phyloP scores from a whole-genome alignment of 169 alveolate species.

The Plasmodium berghei region DNA sequence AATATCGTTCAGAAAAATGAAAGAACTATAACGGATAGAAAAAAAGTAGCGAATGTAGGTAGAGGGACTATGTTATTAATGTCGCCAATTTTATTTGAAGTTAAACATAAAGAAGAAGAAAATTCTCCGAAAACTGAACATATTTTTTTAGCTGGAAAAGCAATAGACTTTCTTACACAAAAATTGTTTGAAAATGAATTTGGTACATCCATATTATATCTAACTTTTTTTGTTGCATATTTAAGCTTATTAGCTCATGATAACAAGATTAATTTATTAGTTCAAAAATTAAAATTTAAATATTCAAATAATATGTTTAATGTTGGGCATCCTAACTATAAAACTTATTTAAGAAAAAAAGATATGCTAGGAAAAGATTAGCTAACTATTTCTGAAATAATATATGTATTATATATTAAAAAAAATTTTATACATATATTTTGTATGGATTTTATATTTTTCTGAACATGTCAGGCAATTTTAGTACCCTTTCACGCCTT shows the following conservation, averaged over 20 bases:
- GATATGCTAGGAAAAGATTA: background rate
- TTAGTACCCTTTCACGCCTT: no score
- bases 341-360: constrained; percentile 5
- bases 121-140: constrained; percentile 50
- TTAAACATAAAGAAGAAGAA: constrained; percentile 68
- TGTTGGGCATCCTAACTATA: constrained; percentile 70
- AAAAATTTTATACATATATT: no score
- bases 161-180: constrained; percentile 62
- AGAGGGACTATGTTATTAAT: constrained; percentile 40
- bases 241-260: constrained; percentile 64
- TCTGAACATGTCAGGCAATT: no score
- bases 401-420: background rate
- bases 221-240: constrained; percentile 68
- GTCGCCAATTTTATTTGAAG: constrained; percentile 61
- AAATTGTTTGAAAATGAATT: constrained; percentile 69
- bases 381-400: background rate
- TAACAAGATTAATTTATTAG: constrained; percentile 45
- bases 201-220: constrained; percentile 61
- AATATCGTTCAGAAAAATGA: background rate
- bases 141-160: constrained; percentile 70
- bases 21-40: background rate
- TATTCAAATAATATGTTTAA: constrained; percentile 47
- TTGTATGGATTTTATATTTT: no score
- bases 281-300: constrained; percentile 50
- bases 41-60: constrained; percentile 1